Conservation (phyloP, 176 grass and related monocot genomes). For the Pontederia crassipes region DNA sequence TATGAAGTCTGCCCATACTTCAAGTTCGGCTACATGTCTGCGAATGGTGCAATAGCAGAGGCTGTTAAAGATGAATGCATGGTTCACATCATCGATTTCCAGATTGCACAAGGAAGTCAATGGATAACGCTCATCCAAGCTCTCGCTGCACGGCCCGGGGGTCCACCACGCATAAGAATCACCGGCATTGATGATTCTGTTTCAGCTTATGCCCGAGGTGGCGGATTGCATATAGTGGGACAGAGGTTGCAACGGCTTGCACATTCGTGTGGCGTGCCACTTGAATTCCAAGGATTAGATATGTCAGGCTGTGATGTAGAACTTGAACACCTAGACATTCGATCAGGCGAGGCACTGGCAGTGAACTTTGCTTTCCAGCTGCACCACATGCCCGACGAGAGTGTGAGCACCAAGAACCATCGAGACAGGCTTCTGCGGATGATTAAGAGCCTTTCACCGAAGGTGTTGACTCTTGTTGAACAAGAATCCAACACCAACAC, state of each 20-base stretch:
- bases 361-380: slow-evolving; percentile 94
- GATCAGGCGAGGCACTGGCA: slow-evolving; percentile 44
- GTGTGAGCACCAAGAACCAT: slow-evolving; percentile 75
- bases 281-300: slow-evolving; percentile 52
- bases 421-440: slow-evolving; percentile 64
- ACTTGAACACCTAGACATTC: slow-evolving; percentile 34
- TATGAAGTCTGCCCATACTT: slow-evolving; percentile 92
- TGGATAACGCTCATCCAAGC: slow-evolving; percentile 83
- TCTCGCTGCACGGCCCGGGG: slow-evolving; percentile 57
- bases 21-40: slow-evolving; percentile 91
- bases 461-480: slow-evolving; percentile 82
- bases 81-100: slow-evolving; percentile 93
- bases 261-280: slow-evolving; percentile 58
- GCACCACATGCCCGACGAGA: slow-evolving; percentile 83
- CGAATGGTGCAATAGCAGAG: slow-evolving; percentile 72
- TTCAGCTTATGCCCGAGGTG: slow-evolving; percentile 64
- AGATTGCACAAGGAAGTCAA: slow-evolving; percentile 75
- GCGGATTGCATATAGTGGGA: slow-evolving; percentile 61
- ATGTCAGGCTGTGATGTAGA: slow-evolving; percentile 43
- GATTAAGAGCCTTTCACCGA: slow-evolving; percentile 59
- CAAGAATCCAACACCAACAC: slow-evolving; percentile 94
- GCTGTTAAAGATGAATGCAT: slow-evolving; percentile 65
- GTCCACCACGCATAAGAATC: slow-evolving; percentile 53
- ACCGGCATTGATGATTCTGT: slow-evolving; percentile 82
- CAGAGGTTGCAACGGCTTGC: slow-evolving; percentile 62